Evolutionary conservation across 805 yeast species (phyloP), one percentile per base, ranked within the genome.

Genomic region (Kurtzmaniella cleridarum): DNA sequence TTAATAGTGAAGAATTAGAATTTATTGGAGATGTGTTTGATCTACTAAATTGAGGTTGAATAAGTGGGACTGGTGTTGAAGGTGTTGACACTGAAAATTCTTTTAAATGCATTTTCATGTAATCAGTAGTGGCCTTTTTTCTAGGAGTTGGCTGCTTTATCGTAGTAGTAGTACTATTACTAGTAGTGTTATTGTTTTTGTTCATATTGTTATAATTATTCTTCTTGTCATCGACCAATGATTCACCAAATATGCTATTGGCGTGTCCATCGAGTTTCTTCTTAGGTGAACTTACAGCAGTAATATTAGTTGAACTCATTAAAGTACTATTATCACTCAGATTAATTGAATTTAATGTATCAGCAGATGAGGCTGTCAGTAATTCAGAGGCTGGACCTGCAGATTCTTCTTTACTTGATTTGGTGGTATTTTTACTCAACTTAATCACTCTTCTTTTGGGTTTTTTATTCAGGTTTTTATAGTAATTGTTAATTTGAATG

Each of bases 361-460:
- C 16, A 29, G 26, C n/a, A 5, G 35, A 15, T n/a, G 13, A 26
- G 16, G 26, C n/a, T 3, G 26, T 7, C 27, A 20, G 27, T 26
- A 27, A 20, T 10, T 16, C 24, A 11, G 36, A 16, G 26, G 28
- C 16, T 8, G 36, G 8, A 20, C 24, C 24, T 8, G 24, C 24
- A 20, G 24, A 20, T 20, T 20, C 24, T 20, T 20, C 24, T 20
- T 20, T 20, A 20, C 50, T 46, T 10, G 58, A 62, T 29, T 47
- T 23, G 49, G 42, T 32, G 38, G 41, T 40, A 36, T 39, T 44
- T 39, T 40, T 50, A 17, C 47, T 43, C 40, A 70, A 38, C 43
- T 60, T 66, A 37, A 72, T 63, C 13, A 52, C 57, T 48, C 78
- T 53, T 53, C 78, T 54, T 50, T 68, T 68, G 5, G 76, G 75